Percentiles rank a stretch among this genome's conserved stretches.
phyloP scores from a whole-genome alignment of 2,329 filamentous ascomycete genomes.

The Hymenoscyphus fructigenus region DNA sequence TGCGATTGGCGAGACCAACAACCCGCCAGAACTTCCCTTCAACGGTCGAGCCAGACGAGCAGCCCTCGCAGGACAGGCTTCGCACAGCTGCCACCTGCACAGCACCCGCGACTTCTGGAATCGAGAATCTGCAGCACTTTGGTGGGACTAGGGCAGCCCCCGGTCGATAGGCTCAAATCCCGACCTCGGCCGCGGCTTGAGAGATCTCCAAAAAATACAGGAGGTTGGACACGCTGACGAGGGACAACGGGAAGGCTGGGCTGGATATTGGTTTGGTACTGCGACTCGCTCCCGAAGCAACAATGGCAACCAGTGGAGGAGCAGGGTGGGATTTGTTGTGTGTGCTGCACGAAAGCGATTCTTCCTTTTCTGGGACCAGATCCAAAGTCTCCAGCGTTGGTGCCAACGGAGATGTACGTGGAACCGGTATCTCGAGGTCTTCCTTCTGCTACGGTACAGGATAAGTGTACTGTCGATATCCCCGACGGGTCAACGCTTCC shows the following conservation, averaged over 20 bases:
- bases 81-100: neutral
- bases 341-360: neutral
- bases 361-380: neutral
- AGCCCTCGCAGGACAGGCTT: neutral
- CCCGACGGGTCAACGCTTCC: neutral
- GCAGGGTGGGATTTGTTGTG: neutral
- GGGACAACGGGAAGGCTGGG: neutral
- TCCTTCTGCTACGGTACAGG: neutral
- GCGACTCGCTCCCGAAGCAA: neutral
- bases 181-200: neutral
- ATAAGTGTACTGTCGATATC: neutral
- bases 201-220: neutral
- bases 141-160: neutral
- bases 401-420: no score
- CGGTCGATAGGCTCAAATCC: conserved; percentile 1
- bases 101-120: conserved; percentile 1
- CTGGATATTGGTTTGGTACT: neutral
- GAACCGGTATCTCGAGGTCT: no score
- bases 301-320: neutral
- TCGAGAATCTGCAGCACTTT: conserved; percentile 9
- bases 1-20: neutral
- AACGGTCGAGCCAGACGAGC: neutral
- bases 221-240: neutral
- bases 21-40: neutral
- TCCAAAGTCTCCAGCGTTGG: no score